These are phyloP conservation scores for Paramecium octaurelia DNA, from an alignment of 73 alveolate species.

Conservation along the genomic window DNA sequence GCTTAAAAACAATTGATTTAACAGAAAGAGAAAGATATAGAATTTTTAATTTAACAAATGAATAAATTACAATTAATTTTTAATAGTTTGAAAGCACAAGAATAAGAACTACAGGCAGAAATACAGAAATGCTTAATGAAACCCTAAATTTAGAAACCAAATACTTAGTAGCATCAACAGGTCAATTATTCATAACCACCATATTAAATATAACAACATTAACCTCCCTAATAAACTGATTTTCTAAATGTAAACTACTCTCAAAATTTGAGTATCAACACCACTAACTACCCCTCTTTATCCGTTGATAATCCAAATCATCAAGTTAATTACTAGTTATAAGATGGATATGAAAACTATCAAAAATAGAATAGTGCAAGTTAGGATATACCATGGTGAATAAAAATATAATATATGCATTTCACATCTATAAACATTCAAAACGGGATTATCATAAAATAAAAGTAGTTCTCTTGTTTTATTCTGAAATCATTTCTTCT, in stretches of 20 bases:
- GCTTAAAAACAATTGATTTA: not conserved
- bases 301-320: not conserved
- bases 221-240: not conserved
- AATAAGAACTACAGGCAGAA: not conserved
- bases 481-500: slow-evolving; percentile 34
- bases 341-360: not conserved
- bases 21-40: not conserved
- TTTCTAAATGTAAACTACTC: not conserved
- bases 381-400: not conserved
- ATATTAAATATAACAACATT: not conserved
- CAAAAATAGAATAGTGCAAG: not conserved
- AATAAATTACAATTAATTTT: not conserved
- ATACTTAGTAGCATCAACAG: not conserved
- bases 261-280: not conserved
- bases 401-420: not conserved
- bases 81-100: not conserved
- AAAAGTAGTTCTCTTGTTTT: slow-evolving; percentile 1
- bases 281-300: not conserved
- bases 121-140: not conserved
- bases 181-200: not conserved
- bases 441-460: not conserved
- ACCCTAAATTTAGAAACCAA: not conserved
- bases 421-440: not conserved
- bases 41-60: not conserved
- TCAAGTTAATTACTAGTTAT: not conserved